Conservation (phyloP, 305 asterid species). For the Solanum hybrid region DNA sequence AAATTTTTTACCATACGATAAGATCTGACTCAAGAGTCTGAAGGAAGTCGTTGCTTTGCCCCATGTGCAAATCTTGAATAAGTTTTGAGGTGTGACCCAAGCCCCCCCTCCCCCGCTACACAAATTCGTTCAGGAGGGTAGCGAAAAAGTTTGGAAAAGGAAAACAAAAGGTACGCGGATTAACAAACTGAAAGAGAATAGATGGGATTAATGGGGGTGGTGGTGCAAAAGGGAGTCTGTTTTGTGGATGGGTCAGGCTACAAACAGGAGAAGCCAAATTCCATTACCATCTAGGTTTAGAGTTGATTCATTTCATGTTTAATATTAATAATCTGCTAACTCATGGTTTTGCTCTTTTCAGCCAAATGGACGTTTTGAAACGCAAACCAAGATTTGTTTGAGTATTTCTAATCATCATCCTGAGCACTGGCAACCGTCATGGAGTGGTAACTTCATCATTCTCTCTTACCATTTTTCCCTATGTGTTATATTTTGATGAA, state of each 20-base stretch:
- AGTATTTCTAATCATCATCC: slow-evolving; percentile 98
- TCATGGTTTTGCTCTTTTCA: slow-evolving; percentile 15
- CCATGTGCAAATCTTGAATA: background rate
- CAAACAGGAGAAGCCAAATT: background rate
- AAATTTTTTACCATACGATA: background rate
- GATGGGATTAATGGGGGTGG: background rate
- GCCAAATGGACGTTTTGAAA: slow-evolving; percentile 96
- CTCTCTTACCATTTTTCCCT: background rate
- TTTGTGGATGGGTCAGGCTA: background rate
- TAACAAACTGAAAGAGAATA: background rate
- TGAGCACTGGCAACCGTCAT: slow-evolving; percentile 98
- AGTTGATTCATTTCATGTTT: slow-evolving; percentile 1
- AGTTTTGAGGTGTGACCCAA: background rate
- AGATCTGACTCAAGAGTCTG: background rate
- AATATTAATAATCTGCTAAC: slow-evolving; percentile 7
- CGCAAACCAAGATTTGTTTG: slow-evolving; percentile 95
- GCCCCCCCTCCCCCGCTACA: background rate
- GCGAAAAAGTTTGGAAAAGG: background rate
- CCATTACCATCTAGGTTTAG: background rate
- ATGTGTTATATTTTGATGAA: background rate
- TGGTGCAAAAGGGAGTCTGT: background rate
- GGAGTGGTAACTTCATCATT: slow-evolving; percentile 62
- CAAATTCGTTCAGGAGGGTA: background rate
- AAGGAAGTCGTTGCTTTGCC: background rate
- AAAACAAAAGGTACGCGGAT: background rate